phyloP scores from a whole-genome alignment of 2,329 filamentous ascomycete species.

The Fulvia fulva region DNA sequence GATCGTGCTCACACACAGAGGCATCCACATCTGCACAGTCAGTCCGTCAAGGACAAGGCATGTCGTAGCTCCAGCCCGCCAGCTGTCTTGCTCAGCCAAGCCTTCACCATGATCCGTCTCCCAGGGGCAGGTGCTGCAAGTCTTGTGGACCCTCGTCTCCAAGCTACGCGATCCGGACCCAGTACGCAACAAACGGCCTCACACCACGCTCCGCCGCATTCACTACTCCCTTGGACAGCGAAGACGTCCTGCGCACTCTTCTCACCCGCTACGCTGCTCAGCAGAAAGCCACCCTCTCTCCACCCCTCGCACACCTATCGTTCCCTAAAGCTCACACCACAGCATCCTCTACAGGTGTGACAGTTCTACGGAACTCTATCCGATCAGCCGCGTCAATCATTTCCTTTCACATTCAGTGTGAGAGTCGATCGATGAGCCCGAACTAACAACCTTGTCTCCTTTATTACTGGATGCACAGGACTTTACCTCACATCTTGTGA shows the following conservation, averaged over 20 bases:
- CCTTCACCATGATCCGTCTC: conserved; percentile 7
- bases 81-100: conserved; percentile 16
- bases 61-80: conserved; percentile 31
- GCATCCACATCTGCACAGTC: conserved; percentile 30
- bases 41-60: conserved; percentile 15
- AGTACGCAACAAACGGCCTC: conserved; percentile 21
- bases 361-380: conserved; percentile 44
- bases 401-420: conserved; percentile 45
- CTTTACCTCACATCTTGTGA: conserved; percentile 27
- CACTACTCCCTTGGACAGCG: conserved; percentile 23
- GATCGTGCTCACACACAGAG: conserved; percentile 42
- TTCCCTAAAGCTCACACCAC: conserved; percentile 42
- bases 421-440: conserved; percentile 56
- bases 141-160: conserved; percentile 17
- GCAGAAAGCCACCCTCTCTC: conserved; percentile 41
- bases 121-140: conserved; percentile 29
- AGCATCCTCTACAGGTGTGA: conserved; percentile 50
- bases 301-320: conserved; percentile 44
- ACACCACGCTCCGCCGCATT: conserved; percentile 3
- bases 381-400: conserved; percentile 66
- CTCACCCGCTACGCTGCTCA: conserved; percentile 41
- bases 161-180: conserved; percentile 19
- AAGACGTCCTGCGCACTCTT: conserved; percentile 50
- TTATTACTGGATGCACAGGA: conserved; percentile 8
- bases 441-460: conserved; percentile 35